Percentiles rank a stretch among this genome's conserved stretches.
phyloP scores from a whole-genome alignment of 2,329 filamentous ascomycete genomes.

The Allantophomopsis cytisporea region DNA sequence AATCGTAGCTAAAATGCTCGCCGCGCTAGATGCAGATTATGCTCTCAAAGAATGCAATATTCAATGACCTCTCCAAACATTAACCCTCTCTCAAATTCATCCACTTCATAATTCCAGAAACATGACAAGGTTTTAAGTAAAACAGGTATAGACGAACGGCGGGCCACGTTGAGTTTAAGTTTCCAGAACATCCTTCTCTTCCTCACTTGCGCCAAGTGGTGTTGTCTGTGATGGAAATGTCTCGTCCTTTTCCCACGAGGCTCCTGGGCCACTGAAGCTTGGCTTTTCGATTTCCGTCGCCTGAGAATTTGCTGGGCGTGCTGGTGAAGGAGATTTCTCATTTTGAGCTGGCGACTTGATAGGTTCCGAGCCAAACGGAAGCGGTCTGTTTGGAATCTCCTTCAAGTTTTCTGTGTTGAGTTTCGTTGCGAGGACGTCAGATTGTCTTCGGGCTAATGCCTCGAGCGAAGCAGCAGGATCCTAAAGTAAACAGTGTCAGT shows the following conservation, averaged over 20 bases:
- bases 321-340: not conserved
- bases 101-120: too few relatives aligned
- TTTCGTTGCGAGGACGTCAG: slow-evolving; percentile 42
- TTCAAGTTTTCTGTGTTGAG: slow-evolving; percentile 24
- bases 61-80: not conserved
- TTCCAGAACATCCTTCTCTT: slow-evolving; percentile 17
- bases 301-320: not conserved
- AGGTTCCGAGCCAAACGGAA: slow-evolving; percentile 40
- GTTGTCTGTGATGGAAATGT: slow-evolving; percentile 23
- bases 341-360: slow-evolving; percentile 21
- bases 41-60: too few relatives aligned
- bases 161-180: slow-evolving; percentile 6
- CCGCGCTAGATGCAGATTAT: too few relatives aligned
- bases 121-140: too few relatives aligned
- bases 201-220: slow-evolving; percentile 14
- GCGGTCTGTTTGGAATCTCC: slow-evolving; percentile 31
- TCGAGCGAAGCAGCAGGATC: slow-evolving; percentile 59
- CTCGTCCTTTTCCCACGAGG: slow-evolving; percentile 38
- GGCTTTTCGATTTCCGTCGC: slow-evolving; percentile 23
- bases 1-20: too few relatives aligned
- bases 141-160: too few relatives aligned
- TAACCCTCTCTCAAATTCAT: too few relatives aligned
- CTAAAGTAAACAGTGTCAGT: slow-evolving; percentile 26
- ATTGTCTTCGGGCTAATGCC: slow-evolving; percentile 54
- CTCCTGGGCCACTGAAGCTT: slow-evolving; percentile 34